Evolutionary conservation across 306 rosid genomes (phyloP), one percentile per base, ranked within the genome.

Genomic region (Astragalus membranaceus): DNA sequence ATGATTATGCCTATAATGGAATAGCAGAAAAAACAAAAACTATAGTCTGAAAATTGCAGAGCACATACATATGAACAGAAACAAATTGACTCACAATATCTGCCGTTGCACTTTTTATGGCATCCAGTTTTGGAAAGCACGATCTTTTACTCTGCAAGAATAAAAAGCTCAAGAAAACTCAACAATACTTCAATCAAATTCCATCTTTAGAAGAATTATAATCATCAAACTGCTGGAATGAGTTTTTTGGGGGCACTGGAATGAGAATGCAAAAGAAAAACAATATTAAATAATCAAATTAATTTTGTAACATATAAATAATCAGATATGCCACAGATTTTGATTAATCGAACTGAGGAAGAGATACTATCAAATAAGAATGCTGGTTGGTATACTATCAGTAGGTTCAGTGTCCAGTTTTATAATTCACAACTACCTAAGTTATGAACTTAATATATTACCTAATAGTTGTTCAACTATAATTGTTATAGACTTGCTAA

Each of bases 101-200:
- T 49, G 92, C 95, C 0, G 97, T 77, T 44, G 97, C 90, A 79
- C 85, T 81, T 76, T 89, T 91, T 73, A 95, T 89, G 54, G 97
- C 95, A 69, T 95, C 89, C 78, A 95, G 60, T 75, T 86, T 91
- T 5, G 99, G 97, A 83, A 48, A 87, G 86, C 92, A 91, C 1
- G 86, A 6, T 44, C 96, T 91, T 65, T 91, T 91, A 79, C 97
- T 83, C 99, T 95, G 82, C 82, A 88, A 78, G 26, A 71, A 78
- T 66, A 26, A 39, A 57, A 64, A 32, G 36, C 26, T 17, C 70
- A 70, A 47, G 62, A 57, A 23, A 78, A 65, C 8, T 66, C 10
- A 44, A 37, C n/a, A 57, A 49, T 17, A 63, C 43, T 50, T 10
- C 29, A 63, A 35, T 69, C 42, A 32, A 44, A 52, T 46, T 44